Base-by-base conservation (phyloP, 208 protist species). In the Trypanosoma congolense region DNA sequence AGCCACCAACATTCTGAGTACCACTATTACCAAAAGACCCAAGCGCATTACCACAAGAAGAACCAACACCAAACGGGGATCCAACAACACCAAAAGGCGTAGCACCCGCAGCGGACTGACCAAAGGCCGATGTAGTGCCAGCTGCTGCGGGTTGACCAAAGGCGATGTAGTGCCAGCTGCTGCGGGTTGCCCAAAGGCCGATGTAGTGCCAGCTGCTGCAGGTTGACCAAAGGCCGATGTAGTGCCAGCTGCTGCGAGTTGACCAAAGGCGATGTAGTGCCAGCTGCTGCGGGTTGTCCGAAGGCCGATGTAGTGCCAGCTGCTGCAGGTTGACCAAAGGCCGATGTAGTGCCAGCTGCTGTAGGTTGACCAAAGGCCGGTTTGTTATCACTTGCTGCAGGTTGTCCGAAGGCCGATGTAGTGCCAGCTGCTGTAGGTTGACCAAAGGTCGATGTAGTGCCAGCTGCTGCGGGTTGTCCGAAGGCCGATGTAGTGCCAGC, bases 391-490 rank as follows among this genome's bases (percentile, higher is more conserved):
- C 12, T 25, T 25, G 22, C 52, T 25, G 52, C 35, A 19, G 24
- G 5, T 36, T 45, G 51, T 30, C 51, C 51, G 30, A 56, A 56
- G 24, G 48, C 16, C 21, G 51, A 19, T 12, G 51, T 28, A 30
- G 28, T 42, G 21, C 38, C 26, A 24, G 3, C 36, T 36, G 22
- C 40, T 25, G 52, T 21, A 25, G 38, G 3, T 44, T 62, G 43
- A 52, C 56, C 56, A 54, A 62, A 62, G 29, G 35, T 5, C 36
- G 38, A 12, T 48, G 35, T n/a, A 14, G 31, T 55, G 16, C 22
- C 33, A 22, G 16, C 40, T 19, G 24, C 40, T 35, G 31, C 52
- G 14, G 38, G 4, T 24, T 52, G 56, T 40, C 56, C 56, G 44
- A 52, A 61, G 24, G 44, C 10, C 22, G 18, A 14, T 33, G 14